Evolutionary conservation across 164 flowering plant genomes (phyloP).

Genomic region (Vitis rupestris): DNA sequence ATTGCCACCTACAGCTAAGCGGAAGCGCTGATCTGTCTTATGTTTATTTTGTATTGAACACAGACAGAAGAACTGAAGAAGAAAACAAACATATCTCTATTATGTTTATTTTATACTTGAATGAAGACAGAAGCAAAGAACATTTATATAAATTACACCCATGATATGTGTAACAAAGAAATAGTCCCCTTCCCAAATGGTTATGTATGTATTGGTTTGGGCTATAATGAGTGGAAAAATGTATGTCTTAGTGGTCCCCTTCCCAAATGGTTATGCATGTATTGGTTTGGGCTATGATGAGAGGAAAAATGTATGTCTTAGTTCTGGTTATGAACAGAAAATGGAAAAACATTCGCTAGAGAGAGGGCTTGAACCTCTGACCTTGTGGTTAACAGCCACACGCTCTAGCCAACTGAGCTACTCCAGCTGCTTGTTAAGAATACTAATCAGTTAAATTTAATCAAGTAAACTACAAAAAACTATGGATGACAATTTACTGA

Average conservation of each 20-base stretch:
- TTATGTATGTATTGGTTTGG: too few species aligned
- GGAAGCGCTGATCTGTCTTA: constrained; percentile 17
- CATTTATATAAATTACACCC: too few species aligned
- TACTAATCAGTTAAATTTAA: too few species aligned
- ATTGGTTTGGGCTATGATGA: neutral
- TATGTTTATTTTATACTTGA: too few species aligned
- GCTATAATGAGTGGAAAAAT: neutral
- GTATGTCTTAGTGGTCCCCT: too few species aligned
- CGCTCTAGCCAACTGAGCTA: constrained; percentile 40
- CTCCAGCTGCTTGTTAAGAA: constrained; percentile 11
- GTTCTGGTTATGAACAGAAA: neutral
- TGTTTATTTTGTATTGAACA: neutral
- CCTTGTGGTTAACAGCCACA: constrained; percentile 43
- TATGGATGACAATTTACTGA: too few species aligned
- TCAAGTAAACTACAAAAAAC: too few species aligned
- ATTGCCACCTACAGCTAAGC: constrained; percentile 72
- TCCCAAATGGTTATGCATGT: too few species aligned
- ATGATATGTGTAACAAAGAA: neutral
- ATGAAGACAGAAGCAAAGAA: too few species aligned
- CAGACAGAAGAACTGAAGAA: neutral
- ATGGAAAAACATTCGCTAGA: constrained; percentile 8
- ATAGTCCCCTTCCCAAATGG: neutral
- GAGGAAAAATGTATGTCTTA: neutral
- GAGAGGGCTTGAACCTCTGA: constrained; percentile 29
- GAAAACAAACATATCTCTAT: too few species aligned